A percentile compares a stretch with the other conserved stretches of the same genome.
phyloP scores from a whole-genome alignment of 2,329 filamentous ascomycete genomes.

The Aspergillus alliaceus region DNA sequence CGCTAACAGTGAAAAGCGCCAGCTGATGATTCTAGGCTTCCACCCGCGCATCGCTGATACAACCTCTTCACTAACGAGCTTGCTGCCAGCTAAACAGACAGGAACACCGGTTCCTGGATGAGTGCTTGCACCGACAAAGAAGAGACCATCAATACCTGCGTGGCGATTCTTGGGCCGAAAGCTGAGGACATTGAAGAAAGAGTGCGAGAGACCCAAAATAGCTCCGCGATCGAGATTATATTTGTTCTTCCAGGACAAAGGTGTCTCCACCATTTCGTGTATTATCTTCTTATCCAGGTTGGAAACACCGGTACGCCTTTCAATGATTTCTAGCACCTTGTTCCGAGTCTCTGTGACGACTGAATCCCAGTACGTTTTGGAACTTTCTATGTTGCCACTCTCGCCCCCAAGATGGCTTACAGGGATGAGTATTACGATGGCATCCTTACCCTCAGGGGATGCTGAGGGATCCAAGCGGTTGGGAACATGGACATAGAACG shows the following conservation, averaged over 20 bases:
- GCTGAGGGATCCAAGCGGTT: too few relatives aligned
- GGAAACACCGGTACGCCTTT: conserved; percentile 57
- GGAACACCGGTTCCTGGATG: conserved; percentile 76
- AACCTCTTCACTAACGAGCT: conserved; percentile 10
- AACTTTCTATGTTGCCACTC: too few relatives aligned
- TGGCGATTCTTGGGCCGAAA: conserved; percentile 35
- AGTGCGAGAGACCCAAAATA: conserved; percentile 70
- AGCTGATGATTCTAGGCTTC: too few relatives aligned
- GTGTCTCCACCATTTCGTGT: conserved; percentile 67
- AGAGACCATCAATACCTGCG: conserved; percentile 39
- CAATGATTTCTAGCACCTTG: conserved; percentile 31
- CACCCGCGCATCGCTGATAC: too few relatives aligned
- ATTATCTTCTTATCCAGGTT: conserved; percentile 50
- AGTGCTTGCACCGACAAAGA: conserved; percentile 73
- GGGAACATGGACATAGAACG: too few relatives aligned
- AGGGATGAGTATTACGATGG: too few relatives aligned
- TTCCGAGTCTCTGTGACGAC: too few relatives aligned
- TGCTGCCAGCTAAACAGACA: conserved; percentile 42
- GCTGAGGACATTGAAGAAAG: conserved; percentile 59
- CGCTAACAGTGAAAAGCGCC: too few relatives aligned
- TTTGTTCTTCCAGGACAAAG: conserved; percentile 61
- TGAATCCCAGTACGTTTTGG: too few relatives aligned
- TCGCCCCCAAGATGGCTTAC: too few relatives aligned
- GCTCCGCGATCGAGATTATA: conserved; percentile 76
- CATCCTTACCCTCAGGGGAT: too few relatives aligned